Conservation (phyloP, 139 green algal genomes). For the Ulvella scutata region DNA sequence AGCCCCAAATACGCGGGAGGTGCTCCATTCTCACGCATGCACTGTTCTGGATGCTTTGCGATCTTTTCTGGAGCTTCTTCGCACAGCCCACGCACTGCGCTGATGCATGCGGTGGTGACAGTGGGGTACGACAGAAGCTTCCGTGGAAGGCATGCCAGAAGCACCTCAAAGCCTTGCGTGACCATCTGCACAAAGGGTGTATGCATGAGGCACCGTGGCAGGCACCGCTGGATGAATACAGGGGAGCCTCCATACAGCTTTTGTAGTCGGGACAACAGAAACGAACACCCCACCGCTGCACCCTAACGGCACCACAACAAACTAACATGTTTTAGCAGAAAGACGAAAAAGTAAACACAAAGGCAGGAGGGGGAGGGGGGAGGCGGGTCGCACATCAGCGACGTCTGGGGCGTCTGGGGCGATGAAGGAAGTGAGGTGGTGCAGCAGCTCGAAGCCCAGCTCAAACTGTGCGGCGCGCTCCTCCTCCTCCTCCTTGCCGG, state of each 20-base stretch:
- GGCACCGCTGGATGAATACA: not conserved
- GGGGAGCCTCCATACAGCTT: not conserved
- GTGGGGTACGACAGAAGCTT: not conserved
- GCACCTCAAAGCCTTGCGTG: not conserved
- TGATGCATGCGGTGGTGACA: not conserved
- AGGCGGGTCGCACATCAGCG: not conserved
- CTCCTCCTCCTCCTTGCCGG: not conserved
- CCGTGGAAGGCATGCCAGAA: not conserved
- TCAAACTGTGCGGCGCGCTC: not conserved
- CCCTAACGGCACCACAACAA: not conserved
- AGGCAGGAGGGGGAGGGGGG: not conserved
- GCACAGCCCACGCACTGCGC: not conserved
- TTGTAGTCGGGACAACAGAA: not conserved
- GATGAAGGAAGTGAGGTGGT: not conserved
- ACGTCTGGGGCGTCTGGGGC: not conserved
- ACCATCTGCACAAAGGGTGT: not conserved
- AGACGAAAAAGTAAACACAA: not conserved
- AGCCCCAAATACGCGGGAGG: not conserved
- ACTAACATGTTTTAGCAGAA: not conserved
- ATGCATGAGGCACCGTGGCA: not conserved
- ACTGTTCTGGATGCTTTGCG: too few relatives aligned
- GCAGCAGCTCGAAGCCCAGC: not conserved
- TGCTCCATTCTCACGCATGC: not conserved
- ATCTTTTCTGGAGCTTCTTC: too few relatives aligned
- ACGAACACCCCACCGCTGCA: not conserved